Percentiles rank a stretch among this genome's conserved stretches.
Conservation (phyloP, 2,329 filamentous ascomycete species). For the Colletotrichum viniferum region DNA sequence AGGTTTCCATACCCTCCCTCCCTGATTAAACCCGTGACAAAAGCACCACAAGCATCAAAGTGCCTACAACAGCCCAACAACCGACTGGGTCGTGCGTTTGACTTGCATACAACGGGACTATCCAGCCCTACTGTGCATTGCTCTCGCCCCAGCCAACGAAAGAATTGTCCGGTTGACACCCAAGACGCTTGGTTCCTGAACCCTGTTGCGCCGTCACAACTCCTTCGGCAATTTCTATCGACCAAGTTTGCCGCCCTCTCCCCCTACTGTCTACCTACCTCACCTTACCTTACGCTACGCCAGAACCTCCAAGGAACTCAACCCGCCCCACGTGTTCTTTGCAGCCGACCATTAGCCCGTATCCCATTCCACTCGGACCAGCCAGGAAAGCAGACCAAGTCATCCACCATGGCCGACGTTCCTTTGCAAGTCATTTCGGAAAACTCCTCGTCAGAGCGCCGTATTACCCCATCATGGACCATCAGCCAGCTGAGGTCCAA, state of each 20-base stretch:
- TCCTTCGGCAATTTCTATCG: not conserved
- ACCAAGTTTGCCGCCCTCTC: not conserved
- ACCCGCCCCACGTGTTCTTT: constrained; percentile 27
- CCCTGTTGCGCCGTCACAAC: not conserved
- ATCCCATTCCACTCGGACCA: not conserved
- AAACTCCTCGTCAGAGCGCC: constrained; percentile 82
- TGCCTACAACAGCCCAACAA: constrained; percentile 4
- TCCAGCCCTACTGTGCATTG: constrained; percentile 15
- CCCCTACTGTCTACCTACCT: not conserved
- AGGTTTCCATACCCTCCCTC: not conserved
- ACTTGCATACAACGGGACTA: constrained; percentile 17
- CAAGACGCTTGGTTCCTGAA: constrained; percentile 4
- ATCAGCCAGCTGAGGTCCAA: constrained; percentile 83
- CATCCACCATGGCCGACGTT: constrained; percentile 68
- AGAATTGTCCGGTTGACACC: constrained; percentile 13
- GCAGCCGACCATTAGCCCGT: not conserved
- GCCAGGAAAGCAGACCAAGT: constrained; percentile 17
- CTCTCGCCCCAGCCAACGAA: not conserved
- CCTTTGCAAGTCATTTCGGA: constrained; percentile 78
- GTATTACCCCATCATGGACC: constrained; percentile 91
- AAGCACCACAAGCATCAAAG: not conserved
- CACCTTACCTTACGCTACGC: not conserved
- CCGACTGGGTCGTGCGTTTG: constrained; percentile 16
- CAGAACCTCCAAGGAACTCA: not conserved
- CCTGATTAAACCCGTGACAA: not conserved